Evolutionary conservation across 768 basidiomycete genomes (phyloP), one percentile per base, ranked within the genome.

Genomic region (Hypholoma sublateritium): DNA sequence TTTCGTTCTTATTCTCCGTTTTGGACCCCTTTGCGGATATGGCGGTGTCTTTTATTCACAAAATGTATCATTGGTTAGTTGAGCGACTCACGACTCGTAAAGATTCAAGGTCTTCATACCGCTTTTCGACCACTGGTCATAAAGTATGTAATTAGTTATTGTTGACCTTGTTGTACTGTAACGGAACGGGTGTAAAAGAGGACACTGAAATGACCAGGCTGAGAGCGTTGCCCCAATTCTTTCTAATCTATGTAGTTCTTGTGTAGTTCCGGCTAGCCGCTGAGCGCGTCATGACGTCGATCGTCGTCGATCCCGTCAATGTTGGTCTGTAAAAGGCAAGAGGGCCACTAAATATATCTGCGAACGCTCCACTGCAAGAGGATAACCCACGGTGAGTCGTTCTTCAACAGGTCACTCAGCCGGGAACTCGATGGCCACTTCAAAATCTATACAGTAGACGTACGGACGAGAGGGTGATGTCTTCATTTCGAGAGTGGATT

Each of bases 361-460:
- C 22, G 36, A 1, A 17, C 16, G 28, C 32, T 7, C 17, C 53
- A 32, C 47, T 61, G 28, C 22, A 8, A 65, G n/a, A 9, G 68
- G 69, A 28, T 36, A 54, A 5, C 69, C 65, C 16, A 16, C 53
- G 1, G 28, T 50, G 3, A 65, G 39, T 21, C 65, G 59, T 22
- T 67, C 45, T 4, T 63, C 57, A 16, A 19, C 12, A 0, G 65
- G 55, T 25, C 22, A 54, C 1, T 66, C 67, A 2, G 32, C 22
- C 5, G 68, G 65, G 43, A 70, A 74, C 19, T 65, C 49, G 4
- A 72, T 49, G 2, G 70, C 68, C 22, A 61, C 50, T 59, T 72
- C 71, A 25, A 72, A 70, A 60, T 73, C 71, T 22, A 66, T 70
- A 12, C 73, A 55, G 46, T 66, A 71, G 1, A 73, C 71, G 2